Evolutionary conservation across 345 rosid species (phyloP).

Genomic region (Chamaenerion angustifolium): DNA sequence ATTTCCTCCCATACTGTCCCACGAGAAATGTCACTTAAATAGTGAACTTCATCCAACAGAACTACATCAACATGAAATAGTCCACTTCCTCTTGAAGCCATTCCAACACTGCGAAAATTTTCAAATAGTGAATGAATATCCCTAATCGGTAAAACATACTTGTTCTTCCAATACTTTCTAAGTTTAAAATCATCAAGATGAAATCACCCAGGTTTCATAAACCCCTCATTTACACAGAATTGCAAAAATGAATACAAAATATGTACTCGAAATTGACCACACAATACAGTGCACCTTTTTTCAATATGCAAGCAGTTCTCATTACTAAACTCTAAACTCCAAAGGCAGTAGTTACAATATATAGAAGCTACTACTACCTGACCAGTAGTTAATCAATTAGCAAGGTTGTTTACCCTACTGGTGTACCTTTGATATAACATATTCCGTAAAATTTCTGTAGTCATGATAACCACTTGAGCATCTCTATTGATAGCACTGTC

Average conservation of each 20-base stretch:
- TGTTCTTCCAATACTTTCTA: neutral
- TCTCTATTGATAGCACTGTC: slow-evolving; percentile 78
- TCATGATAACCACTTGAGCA: slow-evolving; percentile 79
- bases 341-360: no score
- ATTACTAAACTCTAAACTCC: no score
- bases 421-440: slow-evolving; percentile 86
- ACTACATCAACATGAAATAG: slow-evolving; percentile 81
- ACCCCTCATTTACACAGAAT: no score
- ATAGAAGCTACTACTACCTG: no score
- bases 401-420: neutral
- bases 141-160: slow-evolving; percentile 4
- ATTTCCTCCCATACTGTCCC: slow-evolving; percentile 99
- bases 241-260: no score
- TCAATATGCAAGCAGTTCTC: no score
- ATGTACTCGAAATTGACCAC: no score
- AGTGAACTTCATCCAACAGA: slow-evolving; percentile 97
- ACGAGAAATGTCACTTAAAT: slow-evolving; percentile 81
- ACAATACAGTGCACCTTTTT: no score
- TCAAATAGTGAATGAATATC: slow-evolving; percentile 6
- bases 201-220: no score
- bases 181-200: neutral
- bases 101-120: slow-evolving; percentile 62
- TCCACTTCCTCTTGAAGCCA: slow-evolving; percentile 68
- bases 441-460: slow-evolving; percentile 89
- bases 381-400: no score